These are phyloP conservation scores for Citrus hindsii DNA, from an alignment of 345 rosid species.

Conservation along the genomic window DNA sequence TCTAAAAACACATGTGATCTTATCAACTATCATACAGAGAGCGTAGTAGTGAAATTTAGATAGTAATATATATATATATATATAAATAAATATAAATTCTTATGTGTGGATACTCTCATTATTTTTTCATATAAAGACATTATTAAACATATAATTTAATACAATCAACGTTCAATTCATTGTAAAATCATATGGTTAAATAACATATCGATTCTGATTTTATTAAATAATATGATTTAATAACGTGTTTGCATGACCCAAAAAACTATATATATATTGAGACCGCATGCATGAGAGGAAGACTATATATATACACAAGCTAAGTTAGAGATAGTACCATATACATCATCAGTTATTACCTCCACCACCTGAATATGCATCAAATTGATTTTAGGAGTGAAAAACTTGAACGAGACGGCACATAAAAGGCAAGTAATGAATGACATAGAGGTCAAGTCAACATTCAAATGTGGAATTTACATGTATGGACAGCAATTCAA, in stretches of 20 bases:
- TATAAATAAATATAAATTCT: too few species aligned
- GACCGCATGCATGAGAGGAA: fast-evolving
- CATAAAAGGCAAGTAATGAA: background rate
- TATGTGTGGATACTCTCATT: too few species aligned
- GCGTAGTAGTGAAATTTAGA: too few species aligned
- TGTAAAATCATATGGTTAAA: too few species aligned
- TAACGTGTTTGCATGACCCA: too few species aligned
- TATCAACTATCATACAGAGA: too few species aligned
- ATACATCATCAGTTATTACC: background rate
- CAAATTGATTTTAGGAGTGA: background rate
- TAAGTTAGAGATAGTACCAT: background rate
- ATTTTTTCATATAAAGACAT: fast-evolving
- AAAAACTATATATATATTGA: too few species aligned
- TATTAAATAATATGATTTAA: too few species aligned
- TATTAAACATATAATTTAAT: too few species aligned
- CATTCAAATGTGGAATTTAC: background rate
- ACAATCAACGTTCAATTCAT: fast-evolving
- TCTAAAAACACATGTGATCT: too few species aligned
- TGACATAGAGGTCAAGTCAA: background rate
- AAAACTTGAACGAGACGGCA: background rate
- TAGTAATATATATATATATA: too few species aligned
- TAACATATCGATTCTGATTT: fast-evolving
- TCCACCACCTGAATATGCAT: background rate
- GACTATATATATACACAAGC: too few species aligned
- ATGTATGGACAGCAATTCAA: background rate